Evolutionary conservation across 768 basidiomycete genomes (phyloP), one percentile per base, ranked within the genome.

Genomic region (Megacollybia marginata): DNA sequence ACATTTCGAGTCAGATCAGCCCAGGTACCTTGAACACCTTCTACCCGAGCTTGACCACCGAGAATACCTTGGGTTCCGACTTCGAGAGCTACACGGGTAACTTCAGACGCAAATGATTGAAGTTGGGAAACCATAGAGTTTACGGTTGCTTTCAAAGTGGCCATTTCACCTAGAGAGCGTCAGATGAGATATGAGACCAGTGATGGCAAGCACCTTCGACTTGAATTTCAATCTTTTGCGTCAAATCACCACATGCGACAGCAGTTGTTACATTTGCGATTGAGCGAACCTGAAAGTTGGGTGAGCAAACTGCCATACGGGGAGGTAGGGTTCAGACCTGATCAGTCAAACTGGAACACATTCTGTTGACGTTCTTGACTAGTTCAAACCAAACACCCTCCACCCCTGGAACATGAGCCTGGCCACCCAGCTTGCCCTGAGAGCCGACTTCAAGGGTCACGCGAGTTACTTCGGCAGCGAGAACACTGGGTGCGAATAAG

Each of bases 91-190:
- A 94, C 86, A 54, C 88, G 75, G 5, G 84, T 87, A 33, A 76
- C 44, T 54, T 93, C 91, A 2, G 79, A 81, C 12, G 91, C 88
- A 61, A 94, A 94, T 5, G 86, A 88, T 56, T 86, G 83, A 55
- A 94, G 65, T 49, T 88, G 87, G 62, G 91, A 90, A 62, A 94
- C 90, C 92, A 96, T 96, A n/a, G 84, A 85, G 59, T 94, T 94
- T 55, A 92, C 88, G 10, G 88, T 91, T 18, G 78, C 71, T 73
- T 88, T 89, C 66, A 91, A 73, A 13, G 86, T 86, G 13, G 77
- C 77, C 83, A 95, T 94, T 60, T 95, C 92, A 45, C 83, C 83
- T 47, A 33, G 3, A n/a, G n/a, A 47, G 31, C 11, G 15, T 28
- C 10, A 32, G n/a, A 15, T 15, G 23, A 2, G 15, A 23, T 15